phyloP scores from a whole-genome alignment of 176 grass and related monocot genomes.

The Microstegium vimineum region DNA sequence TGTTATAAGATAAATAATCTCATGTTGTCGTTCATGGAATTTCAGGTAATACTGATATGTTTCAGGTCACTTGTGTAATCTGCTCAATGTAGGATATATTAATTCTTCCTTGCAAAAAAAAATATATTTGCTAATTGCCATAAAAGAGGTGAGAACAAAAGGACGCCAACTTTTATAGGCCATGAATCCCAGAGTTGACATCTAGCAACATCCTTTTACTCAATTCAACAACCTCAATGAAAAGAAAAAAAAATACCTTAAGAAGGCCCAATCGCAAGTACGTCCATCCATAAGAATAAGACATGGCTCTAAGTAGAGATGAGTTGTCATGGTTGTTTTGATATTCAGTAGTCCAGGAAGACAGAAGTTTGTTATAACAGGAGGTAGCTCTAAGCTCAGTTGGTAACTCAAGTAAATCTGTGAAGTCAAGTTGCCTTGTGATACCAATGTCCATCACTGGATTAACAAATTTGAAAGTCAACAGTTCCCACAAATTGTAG shows the following conservation, averaged over 20 bases:
- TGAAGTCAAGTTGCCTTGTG: constrained; percentile 76
- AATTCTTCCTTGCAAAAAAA: not conserved
- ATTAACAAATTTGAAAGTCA: constrained; percentile 80
- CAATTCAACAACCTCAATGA: constrained; percentile 1
- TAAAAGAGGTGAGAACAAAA: constrained; percentile 3
- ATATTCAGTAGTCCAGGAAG: constrained; percentile 66
- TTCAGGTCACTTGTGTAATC: constrained; percentile 4
- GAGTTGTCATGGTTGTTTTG: constrained; percentile 42
- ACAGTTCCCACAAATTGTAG: constrained; percentile 39
- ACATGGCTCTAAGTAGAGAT: constrained; percentile 74
- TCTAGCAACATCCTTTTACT: constrained; percentile 9
- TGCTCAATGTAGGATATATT: not conserved
- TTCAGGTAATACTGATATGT: not conserved
- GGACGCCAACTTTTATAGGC: not conserved
- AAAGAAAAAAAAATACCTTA: constrained; percentile 51
- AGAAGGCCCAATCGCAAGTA: constrained; percentile 75
- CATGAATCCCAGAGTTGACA: not conserved
- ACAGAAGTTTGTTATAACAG: constrained; percentile 57
- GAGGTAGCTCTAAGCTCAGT: constrained; percentile 58
- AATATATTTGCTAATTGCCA: not conserved
- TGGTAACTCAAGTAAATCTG: constrained; percentile 78
- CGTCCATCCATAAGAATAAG: constrained; percentile 69
- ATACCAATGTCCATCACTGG: constrained; percentile 70
- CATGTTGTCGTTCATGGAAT: not conserved
- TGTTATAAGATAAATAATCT: not conserved